Evolutionary conservation across 768 basidiomycete genomes (phyloP).

Genomic region (Asterophora parasitica): DNA sequence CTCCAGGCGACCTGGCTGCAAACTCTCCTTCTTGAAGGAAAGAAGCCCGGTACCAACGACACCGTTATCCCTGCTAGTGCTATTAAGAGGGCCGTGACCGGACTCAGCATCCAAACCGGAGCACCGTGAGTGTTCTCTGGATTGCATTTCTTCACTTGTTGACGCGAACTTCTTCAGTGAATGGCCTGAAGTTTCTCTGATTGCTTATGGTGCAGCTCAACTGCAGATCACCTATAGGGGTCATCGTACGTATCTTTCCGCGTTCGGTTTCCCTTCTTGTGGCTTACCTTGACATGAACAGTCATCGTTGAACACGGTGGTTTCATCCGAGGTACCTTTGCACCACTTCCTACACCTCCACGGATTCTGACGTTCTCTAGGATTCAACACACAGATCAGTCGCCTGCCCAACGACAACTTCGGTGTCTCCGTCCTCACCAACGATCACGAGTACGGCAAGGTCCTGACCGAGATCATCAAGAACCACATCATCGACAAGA

Average conservation of each 20-base stretch:
- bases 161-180: neutral
- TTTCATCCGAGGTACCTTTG: neutral
- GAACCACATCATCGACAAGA: slow-evolving; percentile 20
- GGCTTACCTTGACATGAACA: neutral
- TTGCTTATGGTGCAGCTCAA: slow-evolving; percentile 22
- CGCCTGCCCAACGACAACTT: slow-evolving; percentile 13
- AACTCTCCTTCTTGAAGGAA: slow-evolving; percentile 1
- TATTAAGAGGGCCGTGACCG: slow-evolving; percentile 9
- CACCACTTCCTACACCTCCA: neutral
- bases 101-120: slow-evolving; percentile 11
- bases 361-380: neutral
- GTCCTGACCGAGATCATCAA: slow-evolving; percentile 19
- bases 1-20: slow-evolving; percentile 2
- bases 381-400: slow-evolving; percentile 10
- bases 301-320: slow-evolving; percentile 8
- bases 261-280: neutral
- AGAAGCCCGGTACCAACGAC: slow-evolving; percentile 4
- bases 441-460: slow-evolving; percentile 20
- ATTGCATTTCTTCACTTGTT: neutral
- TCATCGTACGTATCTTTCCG: neutral
- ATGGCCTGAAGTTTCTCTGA: slow-evolving; percentile 19
- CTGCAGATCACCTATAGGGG: slow-evolving; percentile 22
- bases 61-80: slow-evolving; percentile 2
- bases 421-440: slow-evolving; percentile 23
- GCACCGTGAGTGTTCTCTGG: slow-evolving; percentile 11